Base-by-base conservation (phyloP, 2,329 filamentous ascomycete genomes). In the Alternaria metachromatica region DNA sequence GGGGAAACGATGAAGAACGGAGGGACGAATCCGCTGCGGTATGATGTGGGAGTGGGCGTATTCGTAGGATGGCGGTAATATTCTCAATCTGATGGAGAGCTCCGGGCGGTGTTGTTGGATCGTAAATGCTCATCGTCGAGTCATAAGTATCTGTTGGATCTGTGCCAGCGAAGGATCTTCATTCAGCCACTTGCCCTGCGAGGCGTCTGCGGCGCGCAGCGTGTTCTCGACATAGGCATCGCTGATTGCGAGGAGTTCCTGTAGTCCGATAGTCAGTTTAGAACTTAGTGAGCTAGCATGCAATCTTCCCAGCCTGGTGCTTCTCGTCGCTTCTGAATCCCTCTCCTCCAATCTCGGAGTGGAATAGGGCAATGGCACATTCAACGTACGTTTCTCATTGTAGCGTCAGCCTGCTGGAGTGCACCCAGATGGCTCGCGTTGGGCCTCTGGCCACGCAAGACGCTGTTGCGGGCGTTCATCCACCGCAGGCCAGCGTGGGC, bases 151-250 rank as follows among this genome's bases (percentile, higher is more conserved):
- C 50, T 80, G 79, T 65, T 80, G 82, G 51, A 88, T 87, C 20
- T 81, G 80, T 15, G 82, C 80, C 61, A 89, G 78, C 8, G 85
- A 81, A 4, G 88, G 88, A 71, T 90, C 88, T 65, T 90, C 88
- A 41, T 80, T 79, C 48, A 89, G 80, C 87, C 88, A 90, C 78
- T 89, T 88, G 43, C 86, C 85, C 66, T 87, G 86, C 45, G 84
- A 80, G 46, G 80, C 71, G 71, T 90, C 88, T 44, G 86, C 84
- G 25, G 82, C 80, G 65, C 85, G 84, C 18, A 90, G 82, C 28
- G 86, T 85, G 60, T 84, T 81, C 55, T 87, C 82, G 51, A 89
- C 85, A 66, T 86, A 81, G 49, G 83, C 81, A 67, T 90, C 87
- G 13, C 87, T 88, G 65, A 89, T 83, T 25, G 82, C 81, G 13